A percentile compares a stretch with the other conserved stretches of the same genome.
Conservation (phyloP, 1,284 basidiomycete genomes). For the Vanrija pseudolonga region DNA sequence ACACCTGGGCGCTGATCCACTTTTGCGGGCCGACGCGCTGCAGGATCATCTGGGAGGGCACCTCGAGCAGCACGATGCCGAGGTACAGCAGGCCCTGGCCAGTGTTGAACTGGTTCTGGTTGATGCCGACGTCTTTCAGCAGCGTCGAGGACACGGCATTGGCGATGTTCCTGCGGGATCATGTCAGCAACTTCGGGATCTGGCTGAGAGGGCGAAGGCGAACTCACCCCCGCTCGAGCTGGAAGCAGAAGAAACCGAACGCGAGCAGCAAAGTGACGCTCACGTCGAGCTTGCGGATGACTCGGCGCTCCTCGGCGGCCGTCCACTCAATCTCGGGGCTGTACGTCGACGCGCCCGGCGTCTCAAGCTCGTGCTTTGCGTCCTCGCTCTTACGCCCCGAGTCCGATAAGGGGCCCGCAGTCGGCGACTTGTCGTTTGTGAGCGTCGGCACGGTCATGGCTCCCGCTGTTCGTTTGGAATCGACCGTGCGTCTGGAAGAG, state of each 20-base stretch:
- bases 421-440: no score
- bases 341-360: no score
- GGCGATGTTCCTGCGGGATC: conserved; percentile 1
- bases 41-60: conserved; percentile 34
- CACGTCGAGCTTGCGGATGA: conserved; percentile 26
- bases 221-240: conserved; percentile 30
- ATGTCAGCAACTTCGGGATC: neutral
- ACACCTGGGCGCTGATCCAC: conserved; percentile 32
- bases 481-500: no score
- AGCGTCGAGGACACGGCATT: conserved; percentile 4
- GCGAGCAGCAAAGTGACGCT: conserved; percentile 30
- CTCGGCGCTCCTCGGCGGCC: conserved; percentile 11
- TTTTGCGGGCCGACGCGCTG: conserved; percentile 29
- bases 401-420: no score
- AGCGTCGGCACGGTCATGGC: no score
- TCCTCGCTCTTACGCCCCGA: no score
- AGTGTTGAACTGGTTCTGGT: conserved; percentile 39
- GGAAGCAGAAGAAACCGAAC: conserved; percentile 40
- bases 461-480: no score
- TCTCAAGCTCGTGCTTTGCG: no score
- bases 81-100: conserved; percentile 37
- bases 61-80: conserved; percentile 42
- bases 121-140: conserved; percentile 29
- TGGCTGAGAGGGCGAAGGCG: neutral
- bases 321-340: conserved; percentile 1